Conservation (phyloP, 208 protist species). For the Acanthamoeba divionensis region DNA sequence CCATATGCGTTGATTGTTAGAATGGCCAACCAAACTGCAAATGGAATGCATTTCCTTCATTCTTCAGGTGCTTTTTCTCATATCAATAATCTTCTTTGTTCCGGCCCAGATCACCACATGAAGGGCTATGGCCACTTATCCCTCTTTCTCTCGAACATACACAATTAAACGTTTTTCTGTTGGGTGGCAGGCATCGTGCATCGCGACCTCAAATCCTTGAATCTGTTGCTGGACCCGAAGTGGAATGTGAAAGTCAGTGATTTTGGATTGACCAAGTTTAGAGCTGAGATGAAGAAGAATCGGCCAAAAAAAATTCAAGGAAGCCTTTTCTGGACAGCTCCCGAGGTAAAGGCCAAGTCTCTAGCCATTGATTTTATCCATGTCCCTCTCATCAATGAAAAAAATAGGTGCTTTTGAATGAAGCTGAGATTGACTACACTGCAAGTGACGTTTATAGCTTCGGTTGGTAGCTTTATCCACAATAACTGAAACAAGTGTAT, state of each 20-base stretch:
- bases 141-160: neutral
- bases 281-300: neutral
- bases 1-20: neutral
- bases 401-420: too few species aligned
- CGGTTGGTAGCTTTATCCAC: too few species aligned
- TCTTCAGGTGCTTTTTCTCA: neutral
- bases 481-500: too few species aligned
- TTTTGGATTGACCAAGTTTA: constrained; percentile 29
- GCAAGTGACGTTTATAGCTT: too few species aligned
- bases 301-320: neutral
- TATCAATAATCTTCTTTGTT: neutral
- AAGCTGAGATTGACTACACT: too few species aligned
- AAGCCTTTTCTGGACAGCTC: neutral
- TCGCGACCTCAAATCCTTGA: too few species aligned
- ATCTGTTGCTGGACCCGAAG: too few species aligned
- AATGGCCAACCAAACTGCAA: neutral
- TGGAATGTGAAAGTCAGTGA: too few species aligned
- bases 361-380: neutral
- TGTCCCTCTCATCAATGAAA: too few species aligned
- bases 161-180: neutral
- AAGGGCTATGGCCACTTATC: constrained; percentile 8
- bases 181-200: too few species aligned
- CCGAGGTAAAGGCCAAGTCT: neutral
- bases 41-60: neutral
- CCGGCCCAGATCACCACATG: neutral